phyloP scores from a whole-genome alignment of 805 yeast genomes.

The Yamadazyma laniorum region DNA sequence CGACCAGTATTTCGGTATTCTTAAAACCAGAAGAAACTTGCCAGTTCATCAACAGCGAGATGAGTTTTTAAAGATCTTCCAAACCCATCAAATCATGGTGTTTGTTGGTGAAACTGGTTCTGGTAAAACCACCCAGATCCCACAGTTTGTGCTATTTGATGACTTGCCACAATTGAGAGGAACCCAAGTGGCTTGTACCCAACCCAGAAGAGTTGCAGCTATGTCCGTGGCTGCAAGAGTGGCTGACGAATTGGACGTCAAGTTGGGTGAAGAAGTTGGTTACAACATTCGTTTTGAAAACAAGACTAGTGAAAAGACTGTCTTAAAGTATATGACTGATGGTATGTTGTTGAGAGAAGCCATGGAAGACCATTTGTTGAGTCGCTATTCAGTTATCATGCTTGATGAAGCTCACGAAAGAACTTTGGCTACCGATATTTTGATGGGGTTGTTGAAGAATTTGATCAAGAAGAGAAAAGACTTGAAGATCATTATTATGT shows the following conservation, averaged over 20 bases:
- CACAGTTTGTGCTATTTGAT: constrained; percentile 90
- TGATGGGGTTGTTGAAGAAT: constrained; percentile 91
- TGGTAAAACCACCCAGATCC: constrained; percentile 97
- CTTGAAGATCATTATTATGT: constrained; percentile 89
- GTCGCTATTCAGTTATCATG: constrained; percentile 82
- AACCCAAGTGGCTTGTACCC: constrained; percentile 91
- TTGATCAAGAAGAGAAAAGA: constrained; percentile 79
- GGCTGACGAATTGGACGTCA: constrained; percentile 95
- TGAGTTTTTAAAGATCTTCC: constrained; percentile 83
- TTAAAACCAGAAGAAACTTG: constrained; percentile 75
- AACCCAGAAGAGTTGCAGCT: constrained; percentile 97
- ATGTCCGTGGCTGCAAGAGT: constrained; percentile 98
- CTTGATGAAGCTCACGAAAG: constrained; percentile 98
- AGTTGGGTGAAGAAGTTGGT: constrained; percentile 92
- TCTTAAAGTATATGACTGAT: constrained; percentile 95
- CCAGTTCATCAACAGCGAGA: constrained; percentile 94
- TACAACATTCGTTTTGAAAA: constrained; percentile 93
- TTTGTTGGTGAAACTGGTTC: constrained; percentile 99
- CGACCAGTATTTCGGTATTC: constrained; percentile 70
- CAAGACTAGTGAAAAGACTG: constrained; percentile 74
- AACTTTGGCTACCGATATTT: constrained; percentile 91
- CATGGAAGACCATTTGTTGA: constrained; percentile 88
- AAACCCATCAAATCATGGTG: constrained; percentile 89
- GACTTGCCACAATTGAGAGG: constrained; percentile 87
- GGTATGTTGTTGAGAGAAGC: constrained; percentile 98